These are phyloP conservation scores for Teunomyces pallodes DNA, from an alignment of 805 yeast species.

Conservation along the genomic window DNA sequence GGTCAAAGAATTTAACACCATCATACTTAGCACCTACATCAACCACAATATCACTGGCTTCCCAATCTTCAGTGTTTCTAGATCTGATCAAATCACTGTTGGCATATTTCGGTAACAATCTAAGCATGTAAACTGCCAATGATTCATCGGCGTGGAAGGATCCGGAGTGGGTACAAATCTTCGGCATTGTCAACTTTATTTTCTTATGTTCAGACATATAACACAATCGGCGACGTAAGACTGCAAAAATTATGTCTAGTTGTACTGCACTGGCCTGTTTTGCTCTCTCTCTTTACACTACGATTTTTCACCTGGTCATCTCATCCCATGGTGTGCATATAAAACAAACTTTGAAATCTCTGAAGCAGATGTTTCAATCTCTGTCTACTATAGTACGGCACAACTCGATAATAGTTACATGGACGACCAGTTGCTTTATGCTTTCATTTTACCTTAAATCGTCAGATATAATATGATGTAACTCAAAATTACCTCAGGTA, in stretches of 20 bases:
- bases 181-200: constrained; percentile 33
- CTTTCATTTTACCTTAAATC: background rate
- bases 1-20: constrained; percentile 83
- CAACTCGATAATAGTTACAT: background rate
- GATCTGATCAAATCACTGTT: constrained; percentile 76
- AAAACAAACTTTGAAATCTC: background rate
- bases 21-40: constrained; percentile 95
- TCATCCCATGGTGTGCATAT: background rate
- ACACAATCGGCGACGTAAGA: constrained; percentile 8
- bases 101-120: constrained; percentile 63
- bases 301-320: constrained; percentile 1
- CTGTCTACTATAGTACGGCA: background rate
- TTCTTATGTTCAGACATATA: constrained; percentile 20
- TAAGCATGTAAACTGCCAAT: constrained; percentile 84
- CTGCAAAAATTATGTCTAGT: background rate
- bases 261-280: background rate
- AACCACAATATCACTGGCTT: constrained; percentile 83
- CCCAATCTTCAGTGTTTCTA: constrained; percentile 80
- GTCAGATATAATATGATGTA: background rate
- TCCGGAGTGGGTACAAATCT: constrained; percentile 89
- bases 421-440: background rate
- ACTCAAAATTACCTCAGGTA: background rate
- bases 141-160: constrained; percentile 97
- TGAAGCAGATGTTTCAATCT: background rate
- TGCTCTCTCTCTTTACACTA: background rate